Percentiles rank a stretch among this genome's conserved stretches.
Conservation (phyloP, 495 filamentous ascomycete species). For the Cercophora newfieldiana region DNA sequence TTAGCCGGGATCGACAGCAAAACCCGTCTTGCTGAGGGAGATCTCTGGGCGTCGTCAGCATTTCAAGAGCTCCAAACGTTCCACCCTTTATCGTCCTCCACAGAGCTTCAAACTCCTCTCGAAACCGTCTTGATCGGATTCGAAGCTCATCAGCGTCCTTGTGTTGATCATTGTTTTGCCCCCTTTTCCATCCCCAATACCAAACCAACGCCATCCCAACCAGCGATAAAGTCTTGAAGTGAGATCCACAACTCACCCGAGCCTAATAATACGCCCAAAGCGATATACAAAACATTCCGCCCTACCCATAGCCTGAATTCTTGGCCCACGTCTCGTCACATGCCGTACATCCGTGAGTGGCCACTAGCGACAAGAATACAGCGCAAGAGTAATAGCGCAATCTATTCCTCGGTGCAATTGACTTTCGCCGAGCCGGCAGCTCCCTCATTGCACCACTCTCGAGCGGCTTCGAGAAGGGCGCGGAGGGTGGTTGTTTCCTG, state of each 20-base stretch:
- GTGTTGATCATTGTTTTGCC: too few relatives aligned
- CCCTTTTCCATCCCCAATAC: too few relatives aligned
- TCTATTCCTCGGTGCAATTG: slow-evolving; percentile 10
- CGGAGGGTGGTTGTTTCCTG: slow-evolving; percentile 2
- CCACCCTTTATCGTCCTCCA: not conserved
- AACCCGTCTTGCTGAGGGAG: not conserved
- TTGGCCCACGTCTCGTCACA: slow-evolving; percentile 9
- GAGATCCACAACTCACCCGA: too few relatives aligned
- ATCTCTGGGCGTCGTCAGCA: not conserved
- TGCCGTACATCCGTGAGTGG: slow-evolving; percentile 6
- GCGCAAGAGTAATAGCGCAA: not conserved
- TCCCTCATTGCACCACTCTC: slow-evolving; percentile 5
- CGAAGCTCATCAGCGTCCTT: too few relatives aligned
- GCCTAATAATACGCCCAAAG: not conserved
- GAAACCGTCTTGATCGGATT: too few relatives aligned
- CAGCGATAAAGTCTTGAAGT: too few relatives aligned
- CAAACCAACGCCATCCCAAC: too few relatives aligned
- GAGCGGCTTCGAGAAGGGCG: slow-evolving; percentile 4
- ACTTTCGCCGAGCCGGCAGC: slow-evolving; percentile 13
- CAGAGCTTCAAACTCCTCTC: too few relatives aligned
- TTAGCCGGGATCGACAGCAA: slow-evolving; percentile 10
- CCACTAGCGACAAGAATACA: too few relatives aligned
- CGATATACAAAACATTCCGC: not conserved
- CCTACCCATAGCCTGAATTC: slow-evolving; percentile 4
- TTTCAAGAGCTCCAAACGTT: not conserved